Percentiles rank a stretch among this genome's conserved stretches.
These are phyloP conservation scores for Singerocomus inundabilis DNA, from an alignment of 1,284 basidiomycete genomes.

Conservation along the genomic window DNA sequence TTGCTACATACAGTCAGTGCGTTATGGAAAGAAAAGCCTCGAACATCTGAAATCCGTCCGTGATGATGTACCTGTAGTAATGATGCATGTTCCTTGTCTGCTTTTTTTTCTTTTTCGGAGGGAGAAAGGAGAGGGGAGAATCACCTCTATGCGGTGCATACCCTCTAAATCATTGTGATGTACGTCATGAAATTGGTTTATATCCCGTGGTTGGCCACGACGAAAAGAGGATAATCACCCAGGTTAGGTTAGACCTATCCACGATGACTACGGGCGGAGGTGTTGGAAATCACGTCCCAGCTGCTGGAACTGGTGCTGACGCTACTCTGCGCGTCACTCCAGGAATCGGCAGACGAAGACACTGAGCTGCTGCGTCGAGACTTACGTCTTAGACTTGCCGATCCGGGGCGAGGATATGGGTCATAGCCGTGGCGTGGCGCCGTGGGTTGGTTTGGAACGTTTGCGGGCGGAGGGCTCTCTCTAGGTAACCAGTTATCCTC, in stretches of 20 bases:
- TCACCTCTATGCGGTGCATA: not conserved
- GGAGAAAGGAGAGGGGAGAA: too few relatives aligned
- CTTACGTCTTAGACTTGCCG: not conserved
- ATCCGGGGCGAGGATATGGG: not conserved
- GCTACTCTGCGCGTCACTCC: constrained; percentile 32
- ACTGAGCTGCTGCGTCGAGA: constrained; percentile 17
- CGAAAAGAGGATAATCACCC: not conserved
- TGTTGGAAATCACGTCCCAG: constrained; percentile 30
- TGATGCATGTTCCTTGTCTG: not conserved
- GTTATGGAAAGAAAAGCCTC: not conserved
- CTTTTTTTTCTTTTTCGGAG: too few relatives aligned
- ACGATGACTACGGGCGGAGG: constrained; percentile 5
- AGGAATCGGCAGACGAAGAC: constrained; percentile 19
- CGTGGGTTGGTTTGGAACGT: not conserved
- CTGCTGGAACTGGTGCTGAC: constrained; percentile 1
- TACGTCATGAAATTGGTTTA: not conserved
- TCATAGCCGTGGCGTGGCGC: constrained; percentile 2
- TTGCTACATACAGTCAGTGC: constrained; percentile 6
- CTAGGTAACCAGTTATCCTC: constrained; percentile 11
- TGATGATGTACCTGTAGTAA: not conserved
- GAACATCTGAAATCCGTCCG: not conserved
- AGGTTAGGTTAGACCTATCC: not conserved
- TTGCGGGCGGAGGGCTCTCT: not conserved
- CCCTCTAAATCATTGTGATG: not conserved
- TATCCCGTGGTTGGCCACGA: not conserved